Conservation (phyloP, 2,329 filamentous ascomycete species). For the Coniochaeta pulveracea region DNA sequence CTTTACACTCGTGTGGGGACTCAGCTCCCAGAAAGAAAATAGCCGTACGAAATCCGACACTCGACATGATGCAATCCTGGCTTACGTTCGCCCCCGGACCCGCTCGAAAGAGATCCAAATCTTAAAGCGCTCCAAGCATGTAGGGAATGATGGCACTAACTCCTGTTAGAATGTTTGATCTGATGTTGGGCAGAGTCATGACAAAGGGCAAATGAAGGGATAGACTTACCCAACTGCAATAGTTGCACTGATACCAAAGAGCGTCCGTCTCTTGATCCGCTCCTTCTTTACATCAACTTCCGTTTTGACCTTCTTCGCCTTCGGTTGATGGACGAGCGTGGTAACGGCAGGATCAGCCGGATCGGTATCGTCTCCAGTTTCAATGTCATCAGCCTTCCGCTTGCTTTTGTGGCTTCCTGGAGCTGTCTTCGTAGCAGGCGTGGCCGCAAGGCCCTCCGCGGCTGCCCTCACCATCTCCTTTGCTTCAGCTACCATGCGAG, state of each 20-base stretch:
- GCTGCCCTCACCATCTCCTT: constrained; percentile 75
- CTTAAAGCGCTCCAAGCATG: not conserved
- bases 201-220: too few species aligned
- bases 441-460: constrained; percentile 25
- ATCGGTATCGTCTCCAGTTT: constrained; percentile 49
- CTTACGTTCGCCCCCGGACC: too few species aligned
- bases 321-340: constrained; percentile 9
- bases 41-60: too few species aligned
- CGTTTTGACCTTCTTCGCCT: constrained; percentile 65
- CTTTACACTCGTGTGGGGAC: too few species aligned
- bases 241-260: constrained; percentile 77
- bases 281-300: constrained; percentile 76
- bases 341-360: constrained; percentile 19
- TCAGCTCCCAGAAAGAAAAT: too few species aligned
- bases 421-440: constrained; percentile 22
- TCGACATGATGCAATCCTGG: too few species aligned
- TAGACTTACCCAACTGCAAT: constrained; percentile 81
- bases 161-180: too few species aligned
- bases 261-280: constrained; percentile 72
- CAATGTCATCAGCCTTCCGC: constrained; percentile 64
- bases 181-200: too few species aligned
- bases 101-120: too few species aligned
- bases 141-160: constrained; percentile 3
- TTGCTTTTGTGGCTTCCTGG: constrained; percentile 44
- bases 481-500: constrained; percentile 75